Conservation (phyloP, 257 asterid species). For the Schizonepeta tenuifolia region DNA sequence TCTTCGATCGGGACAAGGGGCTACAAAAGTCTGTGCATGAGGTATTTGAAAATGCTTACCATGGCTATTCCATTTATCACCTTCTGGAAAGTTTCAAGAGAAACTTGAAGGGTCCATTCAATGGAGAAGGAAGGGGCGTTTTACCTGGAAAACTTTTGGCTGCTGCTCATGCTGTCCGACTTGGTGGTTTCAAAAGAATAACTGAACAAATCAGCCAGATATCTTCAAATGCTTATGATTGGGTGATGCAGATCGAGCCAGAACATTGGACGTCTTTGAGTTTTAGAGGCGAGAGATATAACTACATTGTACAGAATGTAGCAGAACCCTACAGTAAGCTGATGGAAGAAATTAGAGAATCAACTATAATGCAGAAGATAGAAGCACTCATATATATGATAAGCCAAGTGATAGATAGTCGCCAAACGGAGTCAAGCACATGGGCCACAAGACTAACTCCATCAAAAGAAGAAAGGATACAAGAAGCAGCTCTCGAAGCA, state of each 20-base stretch:
- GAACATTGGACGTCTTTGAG: constrained; percentile 69
- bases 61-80: constrained; percentile 84
- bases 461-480: constrained; percentile 62
- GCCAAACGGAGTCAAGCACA: constrained; percentile 50
- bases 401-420: constrained; percentile 51
- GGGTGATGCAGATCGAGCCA: constrained; percentile 68
- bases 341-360: constrained; percentile 70
- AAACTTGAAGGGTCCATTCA: constrained; percentile 76
- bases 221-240: constrained; percentile 65
- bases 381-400: constrained; percentile 65
- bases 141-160: constrained; percentile 69
- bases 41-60: constrained; percentile 63
- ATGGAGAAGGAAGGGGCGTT: constrained; percentile 78
- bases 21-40: constrained; percentile 51
- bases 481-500: constrained; percentile 59
- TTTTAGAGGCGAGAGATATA: constrained; percentile 70
- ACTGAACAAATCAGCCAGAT: constrained; percentile 75
- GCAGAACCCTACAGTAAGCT: constrained; percentile 67
- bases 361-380: constrained; percentile 79
- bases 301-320: constrained; percentile 61
- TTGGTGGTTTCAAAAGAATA: constrained; percentile 50
- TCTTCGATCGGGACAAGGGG: constrained; percentile 81
- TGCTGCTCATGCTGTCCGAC: constrained; percentile 77
- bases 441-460: constrained; percentile 76
- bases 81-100: constrained; percentile 83